A percentile compares a stretch with the other conserved stretches of the same genome.
phyloP scores from a whole-genome alignment of 2,329 filamentous ascomycete genomes.

The Hypocreales sp. region DNA sequence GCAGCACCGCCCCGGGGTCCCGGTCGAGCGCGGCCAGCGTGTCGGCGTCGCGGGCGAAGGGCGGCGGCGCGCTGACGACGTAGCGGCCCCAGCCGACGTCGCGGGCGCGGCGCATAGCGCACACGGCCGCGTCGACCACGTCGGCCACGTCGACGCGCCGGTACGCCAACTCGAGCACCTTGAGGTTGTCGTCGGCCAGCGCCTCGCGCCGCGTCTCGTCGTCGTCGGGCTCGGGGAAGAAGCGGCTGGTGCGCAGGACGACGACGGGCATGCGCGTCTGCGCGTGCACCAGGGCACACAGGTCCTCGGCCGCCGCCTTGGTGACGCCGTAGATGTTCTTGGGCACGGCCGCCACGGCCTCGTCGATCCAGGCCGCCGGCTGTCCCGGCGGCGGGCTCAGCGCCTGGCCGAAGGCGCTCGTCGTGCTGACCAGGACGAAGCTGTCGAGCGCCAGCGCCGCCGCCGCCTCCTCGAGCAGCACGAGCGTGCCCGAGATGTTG shows the following conservation, averaged over 20 bases:
- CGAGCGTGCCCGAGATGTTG: slow-evolving; percentile 27
- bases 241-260: slow-evolving; percentile 29
- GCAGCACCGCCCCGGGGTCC: slow-evolving; percentile 16
- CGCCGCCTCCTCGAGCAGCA: slow-evolving; percentile 21
- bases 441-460: slow-evolving; percentile 15
- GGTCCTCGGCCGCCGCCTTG: slow-evolving; percentile 30
- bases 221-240: slow-evolving; percentile 32
- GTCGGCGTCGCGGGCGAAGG: slow-evolving; percentile 16
- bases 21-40: slow-evolving; percentile 17
- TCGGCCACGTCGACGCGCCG: slow-evolving; percentile 27
- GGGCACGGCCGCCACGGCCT: slow-evolving; percentile 21
- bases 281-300: slow-evolving; percentile 25
- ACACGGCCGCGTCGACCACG: slow-evolving; percentile 23
- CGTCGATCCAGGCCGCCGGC: slow-evolving; percentile 28
- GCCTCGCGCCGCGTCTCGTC: slow-evolving; percentile 21
- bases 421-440: slow-evolving; percentile 30
- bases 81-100: slow-evolving; percentile 22
- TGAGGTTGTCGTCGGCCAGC: slow-evolving; percentile 26
- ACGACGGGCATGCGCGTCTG: slow-evolving; percentile 23
- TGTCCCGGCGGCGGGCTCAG: slow-evolving; percentile 18
- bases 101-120: slow-evolving; percentile 18
- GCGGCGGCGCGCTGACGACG: slow-evolving; percentile 27
- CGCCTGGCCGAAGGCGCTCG: slow-evolving; percentile 26
- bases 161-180: slow-evolving; percentile 30
- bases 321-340: slow-evolving; percentile 35